phyloP scores from a whole-genome alignment of 2,329 filamentous ascomycete genomes.

The Davidsoniella australis region DNA sequence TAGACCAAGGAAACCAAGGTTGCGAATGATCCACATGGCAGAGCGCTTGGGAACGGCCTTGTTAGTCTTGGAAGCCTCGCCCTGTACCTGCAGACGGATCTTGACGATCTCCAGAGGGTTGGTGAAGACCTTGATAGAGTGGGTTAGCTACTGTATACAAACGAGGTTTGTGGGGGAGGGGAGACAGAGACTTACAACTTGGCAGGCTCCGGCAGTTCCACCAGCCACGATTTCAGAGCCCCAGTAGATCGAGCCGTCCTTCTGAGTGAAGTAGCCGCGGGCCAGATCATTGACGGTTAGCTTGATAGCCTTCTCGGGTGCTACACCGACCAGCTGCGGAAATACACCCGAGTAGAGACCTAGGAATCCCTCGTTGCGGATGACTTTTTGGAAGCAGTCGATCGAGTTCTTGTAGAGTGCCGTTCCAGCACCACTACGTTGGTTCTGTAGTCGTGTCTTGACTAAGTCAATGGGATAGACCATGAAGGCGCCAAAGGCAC shows the following conservation, averaged over 20 bases:
- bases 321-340: slow-evolving; percentile 89
- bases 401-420: slow-evolving; percentile 91
- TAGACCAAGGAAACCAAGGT: slow-evolving; percentile 80
- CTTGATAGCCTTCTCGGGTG: slow-evolving; percentile 99
- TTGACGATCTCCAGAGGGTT: slow-evolving; percentile 99
- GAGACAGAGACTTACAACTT: slow-evolving; percentile 56
- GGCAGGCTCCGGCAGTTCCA: slow-evolving; percentile 78
- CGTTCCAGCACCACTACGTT: slow-evolving; percentile 71
- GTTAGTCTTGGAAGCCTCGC: slow-evolving; percentile 77
- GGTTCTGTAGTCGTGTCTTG: slow-evolving; percentile 97
- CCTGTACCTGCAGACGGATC: slow-evolving; percentile 93
- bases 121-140: slow-evolving; percentile 56
- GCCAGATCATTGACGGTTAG: slow-evolving; percentile 94
- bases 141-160: slow-evolving; percentile 9
- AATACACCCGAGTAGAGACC: slow-evolving; percentile 90
- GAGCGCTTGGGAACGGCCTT: slow-evolving; percentile 65
- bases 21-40: slow-evolving; percentile 93
- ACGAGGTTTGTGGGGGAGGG: background rate
- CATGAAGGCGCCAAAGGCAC: slow-evolving; percentile 97
- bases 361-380: slow-evolving; percentile 76
- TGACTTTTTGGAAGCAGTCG: slow-evolving; percentile 85
- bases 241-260: slow-evolving; percentile 54
- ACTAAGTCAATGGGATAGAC: slow-evolving; percentile 98
- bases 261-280: slow-evolving; percentile 55
- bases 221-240: slow-evolving; percentile 68